These are phyloP conservation scores for Xylaria sp. DNA, from an alignment of 2,329 filamentous ascomycete genomes.

Conservation along the genomic window DNA sequence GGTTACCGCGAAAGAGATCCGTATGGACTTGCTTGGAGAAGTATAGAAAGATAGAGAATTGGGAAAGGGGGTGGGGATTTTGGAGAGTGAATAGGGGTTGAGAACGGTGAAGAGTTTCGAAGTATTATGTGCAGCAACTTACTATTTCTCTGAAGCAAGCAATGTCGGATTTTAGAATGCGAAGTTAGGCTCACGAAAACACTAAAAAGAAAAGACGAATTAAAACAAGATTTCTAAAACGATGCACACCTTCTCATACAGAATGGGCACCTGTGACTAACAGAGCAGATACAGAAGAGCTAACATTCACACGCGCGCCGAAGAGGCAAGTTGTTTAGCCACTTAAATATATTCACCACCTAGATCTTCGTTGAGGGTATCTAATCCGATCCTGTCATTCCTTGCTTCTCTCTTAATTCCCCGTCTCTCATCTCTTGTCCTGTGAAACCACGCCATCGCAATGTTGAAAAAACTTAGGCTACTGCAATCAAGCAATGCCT, in stretches of 20 bases:
- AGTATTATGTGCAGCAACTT: neutral
- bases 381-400: conserved; percentile 28
- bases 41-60: neutral
- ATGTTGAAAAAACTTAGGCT: conserved; percentile 30
- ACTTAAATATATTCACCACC: conserved; percentile 20
- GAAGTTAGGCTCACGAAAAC: neutral
- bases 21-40: conserved; percentile 37
- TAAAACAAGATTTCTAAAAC: neutral
- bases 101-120: neutral
- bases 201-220: neutral
- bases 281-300: neutral
- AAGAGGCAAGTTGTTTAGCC: neutral
- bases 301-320: neutral
- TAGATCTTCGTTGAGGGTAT: conserved; percentile 47
- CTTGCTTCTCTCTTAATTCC: neutral
- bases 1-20: conserved; percentile 47
- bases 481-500: conserved; percentile 1
- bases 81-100: neutral
- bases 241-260: neutral
- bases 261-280: neutral
- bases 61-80: neutral
- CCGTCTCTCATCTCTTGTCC: conserved; percentile 8
- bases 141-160: conserved; percentile 16
- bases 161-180: conserved; percentile 16
- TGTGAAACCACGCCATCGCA: conserved; percentile 14